These are phyloP conservation scores for Mycosphaerella arachidis DNA, from an alignment of 2,329 filamentous ascomycete species.

Conservation along the genomic window DNA sequence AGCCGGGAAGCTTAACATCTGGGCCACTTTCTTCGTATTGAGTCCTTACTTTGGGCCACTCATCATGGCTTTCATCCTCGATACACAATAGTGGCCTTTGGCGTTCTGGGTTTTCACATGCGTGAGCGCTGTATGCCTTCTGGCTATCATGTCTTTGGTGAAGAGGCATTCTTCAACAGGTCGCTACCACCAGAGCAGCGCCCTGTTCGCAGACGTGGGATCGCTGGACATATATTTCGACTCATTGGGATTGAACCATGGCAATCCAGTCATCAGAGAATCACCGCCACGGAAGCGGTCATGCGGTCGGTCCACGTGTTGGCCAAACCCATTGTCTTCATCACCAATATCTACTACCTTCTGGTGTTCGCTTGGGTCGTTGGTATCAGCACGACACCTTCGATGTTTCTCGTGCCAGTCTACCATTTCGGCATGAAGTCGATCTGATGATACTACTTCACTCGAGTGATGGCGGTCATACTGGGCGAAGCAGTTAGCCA, in stretches of 20 bases:
- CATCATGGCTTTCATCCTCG: slow-evolving; percentile 15
- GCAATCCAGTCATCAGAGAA: slow-evolving; percentile 7
- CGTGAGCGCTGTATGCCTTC: slow-evolving; percentile 8
- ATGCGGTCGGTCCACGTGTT: slow-evolving; percentile 8
- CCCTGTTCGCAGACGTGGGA: slow-evolving; percentile 5
- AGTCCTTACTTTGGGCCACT: slow-evolving; percentile 15
- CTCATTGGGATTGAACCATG: slow-evolving; percentile 14
- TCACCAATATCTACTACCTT: slow-evolving; percentile 8
- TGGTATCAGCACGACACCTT: slow-evolving; percentile 23
- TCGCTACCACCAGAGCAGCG: slow-evolving; percentile 3
- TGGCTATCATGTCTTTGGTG: slow-evolving; percentile 10
- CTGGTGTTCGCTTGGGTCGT: slow-evolving; percentile 24
- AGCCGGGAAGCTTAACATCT: slow-evolving; percentile 19
- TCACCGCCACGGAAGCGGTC: slow-evolving; percentile 7
- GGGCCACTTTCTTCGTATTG: slow-evolving; percentile 11
- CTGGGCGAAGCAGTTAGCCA: slow-evolving; percentile 28
- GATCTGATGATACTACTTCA: slow-evolving; percentile 26
- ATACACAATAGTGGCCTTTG: slow-evolving; percentile 14
- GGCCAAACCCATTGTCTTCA: slow-evolving; percentile 9
- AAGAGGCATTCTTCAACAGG: slow-evolving; percentile 13
- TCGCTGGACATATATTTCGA: slow-evolving; percentile 16
- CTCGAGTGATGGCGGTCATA: slow-evolving; percentile 25
- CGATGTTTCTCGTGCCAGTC: slow-evolving; percentile 20
- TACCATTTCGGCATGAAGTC: slow-evolving; percentile 17
- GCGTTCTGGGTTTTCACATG: slow-evolving; percentile 12